Base-by-base conservation (phyloP, 1,284 basidiomycete genomes). In the Leccinum huronense region DNA sequence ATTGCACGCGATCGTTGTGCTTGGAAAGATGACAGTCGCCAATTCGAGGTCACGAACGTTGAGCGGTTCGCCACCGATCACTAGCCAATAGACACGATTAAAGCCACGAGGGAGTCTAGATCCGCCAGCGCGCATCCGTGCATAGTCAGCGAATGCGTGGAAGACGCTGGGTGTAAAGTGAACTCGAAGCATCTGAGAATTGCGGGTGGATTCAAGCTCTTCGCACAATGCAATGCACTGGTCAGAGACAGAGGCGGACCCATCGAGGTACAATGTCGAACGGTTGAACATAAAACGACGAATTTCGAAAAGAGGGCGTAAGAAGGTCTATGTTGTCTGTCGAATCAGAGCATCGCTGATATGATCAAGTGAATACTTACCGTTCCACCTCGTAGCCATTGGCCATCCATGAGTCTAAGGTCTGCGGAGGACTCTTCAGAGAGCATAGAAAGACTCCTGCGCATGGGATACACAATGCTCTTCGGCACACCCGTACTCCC, bases 221-320 rank as follows among this genome's bases (percentile, higher is more conserved):
- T 72, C 63, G 11, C 60, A 74, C 13, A 73, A 62, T 11, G 72
- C 64, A 36, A 55, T 48, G 54, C 73, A 73, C 62, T 73, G 73
- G 5, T 68, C 71, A 33, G 58, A 58, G 31, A 75, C 71, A 9
- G 72, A 71, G n/a, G 45, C 33, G 9, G 72, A 75, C 2, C 63
- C 57, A 33, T 73, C 72, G 16, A 73, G 65, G 60, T 75, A 73
- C 10, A 75, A 62, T 2, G 73, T 73, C 8, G 72, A 73, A 31
- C 65, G 66, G 57, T 74, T 74, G 64, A 74, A 73, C 73, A 73
- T 73, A 62, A 73, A 75, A 31, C 72, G 73, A 23, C 73, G 70
- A 48, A 73, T 74, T 48, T 73, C 72, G 57, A 73, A 73, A 36
- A 75, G 68, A 19, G 72, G 72, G 36, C 72, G 71, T 61, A 75